These are phyloP conservation scores for Monilinia aucupariae DNA, from an alignment of 2,329 filamentous ascomycete species.

Conservation along the genomic window DNA sequence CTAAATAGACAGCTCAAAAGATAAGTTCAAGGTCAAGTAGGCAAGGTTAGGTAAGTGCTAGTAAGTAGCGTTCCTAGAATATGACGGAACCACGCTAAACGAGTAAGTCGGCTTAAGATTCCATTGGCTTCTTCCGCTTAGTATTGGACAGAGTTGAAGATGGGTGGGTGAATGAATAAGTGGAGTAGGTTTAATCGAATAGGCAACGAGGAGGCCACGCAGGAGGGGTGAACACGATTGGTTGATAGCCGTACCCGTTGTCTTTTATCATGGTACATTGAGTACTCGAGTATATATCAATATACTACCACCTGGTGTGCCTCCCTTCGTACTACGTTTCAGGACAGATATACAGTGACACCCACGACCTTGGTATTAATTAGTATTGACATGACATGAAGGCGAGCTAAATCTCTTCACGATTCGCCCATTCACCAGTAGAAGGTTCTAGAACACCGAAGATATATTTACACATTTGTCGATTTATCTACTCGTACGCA, in stretches of 20 bases:
- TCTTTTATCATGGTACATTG: too few species aligned
- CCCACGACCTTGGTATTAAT: not conserved
- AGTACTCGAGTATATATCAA: too few species aligned
- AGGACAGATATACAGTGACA: not conserved
- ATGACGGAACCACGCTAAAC: conserved; percentile 18
- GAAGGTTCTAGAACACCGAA: not conserved
- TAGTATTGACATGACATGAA: too few species aligned
- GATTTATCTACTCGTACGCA: not conserved
- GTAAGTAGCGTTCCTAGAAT: conserved; percentile 13
- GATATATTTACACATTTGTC: too few species aligned
- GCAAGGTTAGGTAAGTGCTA: not conserved
- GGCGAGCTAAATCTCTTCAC: not conserved
- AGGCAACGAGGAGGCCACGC: conserved; percentile 15
- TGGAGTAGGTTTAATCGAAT: not conserved
- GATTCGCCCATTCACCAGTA: not conserved
- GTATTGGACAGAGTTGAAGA: not conserved
- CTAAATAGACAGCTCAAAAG: conserved; percentile 13
- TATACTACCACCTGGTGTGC: too few species aligned
- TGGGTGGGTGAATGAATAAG: not conserved
- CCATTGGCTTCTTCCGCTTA: conserved; percentile 18
- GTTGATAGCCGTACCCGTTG: too few species aligned
- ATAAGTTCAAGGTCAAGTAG: too few species aligned
- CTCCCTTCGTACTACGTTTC: not conserved
- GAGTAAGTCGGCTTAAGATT: not conserved
- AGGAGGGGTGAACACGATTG: too few species aligned